These are phyloP conservation scores for Tulasnella sp. DNA, from an alignment of 768 basidiomycete genomes.

Conservation along the genomic window DNA sequence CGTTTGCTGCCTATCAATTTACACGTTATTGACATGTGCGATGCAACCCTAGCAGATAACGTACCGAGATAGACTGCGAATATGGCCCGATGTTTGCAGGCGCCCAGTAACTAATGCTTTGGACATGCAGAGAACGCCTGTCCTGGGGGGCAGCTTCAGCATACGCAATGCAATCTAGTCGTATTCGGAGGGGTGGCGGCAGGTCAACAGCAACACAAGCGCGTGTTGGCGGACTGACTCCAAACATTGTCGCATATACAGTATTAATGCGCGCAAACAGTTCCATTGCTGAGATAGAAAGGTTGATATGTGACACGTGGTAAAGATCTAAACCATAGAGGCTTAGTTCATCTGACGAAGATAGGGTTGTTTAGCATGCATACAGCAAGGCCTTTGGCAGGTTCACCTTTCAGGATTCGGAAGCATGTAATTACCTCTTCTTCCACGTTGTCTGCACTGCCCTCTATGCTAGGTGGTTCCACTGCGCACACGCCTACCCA, in stretches of 20 bases:
- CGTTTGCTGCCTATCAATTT: constrained; percentile 57
- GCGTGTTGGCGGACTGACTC: constrained; percentile 80
- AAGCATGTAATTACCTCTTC: constrained; percentile 67
- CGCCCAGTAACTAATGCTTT: constrained; percentile 95
- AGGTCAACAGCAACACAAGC: constrained; percentile 84
- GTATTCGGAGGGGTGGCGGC: constrained; percentile 41
- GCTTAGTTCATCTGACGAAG: constrained; percentile 41
- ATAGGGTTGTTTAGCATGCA: background rate
- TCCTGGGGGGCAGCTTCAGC: constrained; percentile 28
- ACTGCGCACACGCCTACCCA: constrained; percentile 47
- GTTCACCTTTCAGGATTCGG: constrained; percentile 44
- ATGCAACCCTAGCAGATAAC: constrained; percentile 21
- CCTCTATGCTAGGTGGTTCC: background rate
- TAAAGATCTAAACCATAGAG: constrained; percentile 39
- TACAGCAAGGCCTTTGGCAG: background rate
- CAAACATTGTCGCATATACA: constrained; percentile 72
- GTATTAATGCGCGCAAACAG: constrained; percentile 66
- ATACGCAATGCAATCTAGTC: constrained; percentile 76
- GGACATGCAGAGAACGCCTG: constrained; percentile 79
- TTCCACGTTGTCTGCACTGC: constrained; percentile 42
- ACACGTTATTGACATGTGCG: constrained; percentile 1
- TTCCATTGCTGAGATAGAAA: constrained; percentile 72
- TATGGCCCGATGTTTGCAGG: constrained; percentile 99
- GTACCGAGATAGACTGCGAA: constrained; percentile 78
- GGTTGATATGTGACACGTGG: constrained; percentile 62